Evolutionary conservation across 768 basidiomycete genomes (phyloP), one percentile per base, ranked within the genome.

Genomic region (Pulveroboletus sp.): DNA sequence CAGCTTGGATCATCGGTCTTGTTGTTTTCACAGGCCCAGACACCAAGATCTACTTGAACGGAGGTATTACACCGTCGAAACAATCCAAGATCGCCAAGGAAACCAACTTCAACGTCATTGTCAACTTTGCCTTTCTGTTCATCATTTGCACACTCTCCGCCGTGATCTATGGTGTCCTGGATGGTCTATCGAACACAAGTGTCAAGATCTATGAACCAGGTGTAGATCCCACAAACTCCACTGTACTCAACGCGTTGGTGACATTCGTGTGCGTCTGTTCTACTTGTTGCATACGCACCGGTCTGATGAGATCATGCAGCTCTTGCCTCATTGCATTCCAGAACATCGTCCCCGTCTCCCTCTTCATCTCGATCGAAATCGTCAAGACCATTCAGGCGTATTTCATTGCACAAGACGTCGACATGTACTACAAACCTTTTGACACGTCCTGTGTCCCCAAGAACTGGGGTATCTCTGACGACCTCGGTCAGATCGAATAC

Each of bases 401-500:
- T 72, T 95, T 97, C 74, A 97, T 97, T 63, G 89, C 87, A 8
- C 92, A 95, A 66, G 94, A 98, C 63, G 60, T 93, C 56, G 94
- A 97, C 67, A 94, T 98, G 92, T 97, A 92, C 74, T 97, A 97
- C 71, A 73, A 79, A 50, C 82, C 86, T 32, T 85, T 86, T 65
- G 84, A 97, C 63, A 85, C 90, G 2, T 73, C 91, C 1, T 97
- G 95, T 59, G 83, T 93, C 4, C 94, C 95, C 23, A 97, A 97
- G 68, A 94, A 91, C 6, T 97, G 95, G 94, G 95, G 94, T 64
- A 94, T 98, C 59, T 97, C 93, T 4, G 95, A 98, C 65, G 95
- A 98, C 70, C 82, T 99, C 2, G 95, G 95, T 21, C 95, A 98
- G 72, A 97, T 98, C 68, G 94, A 97, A 73, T 99, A 95, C 67